phyloP scores from a whole-genome alignment of 371 early-diverging fungal species.

The Mucor indicus region DNA sequence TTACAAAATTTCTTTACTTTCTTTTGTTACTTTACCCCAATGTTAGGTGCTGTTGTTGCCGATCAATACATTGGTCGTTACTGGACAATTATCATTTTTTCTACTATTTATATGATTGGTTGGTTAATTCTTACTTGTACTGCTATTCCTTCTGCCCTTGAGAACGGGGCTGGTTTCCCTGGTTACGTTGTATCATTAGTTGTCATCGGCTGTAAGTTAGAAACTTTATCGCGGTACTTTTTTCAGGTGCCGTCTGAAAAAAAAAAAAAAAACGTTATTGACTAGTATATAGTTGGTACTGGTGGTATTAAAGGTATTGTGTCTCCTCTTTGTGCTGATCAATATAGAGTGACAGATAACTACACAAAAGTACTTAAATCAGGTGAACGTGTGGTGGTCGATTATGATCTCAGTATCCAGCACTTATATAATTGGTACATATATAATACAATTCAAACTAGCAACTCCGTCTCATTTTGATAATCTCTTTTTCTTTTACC shows the following conservation, averaged over 20 bases:
- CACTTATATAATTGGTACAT: conserved; percentile 58
- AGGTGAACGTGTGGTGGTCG: conserved; percentile 56
- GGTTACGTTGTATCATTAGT: conserved; percentile 61
- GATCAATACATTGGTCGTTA: conserved; percentile 81
- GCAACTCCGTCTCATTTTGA: conserved; percentile 6
- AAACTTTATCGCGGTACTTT: too few relatives aligned
- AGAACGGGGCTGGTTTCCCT: conserved; percentile 52
- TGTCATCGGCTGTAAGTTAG: conserved; percentile 37
- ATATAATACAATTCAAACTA: not conserved
- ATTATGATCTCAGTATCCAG: conserved; percentile 60
- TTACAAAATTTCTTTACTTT: conserved; percentile 72
- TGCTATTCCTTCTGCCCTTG: conserved; percentile 46
- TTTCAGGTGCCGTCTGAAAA: too few relatives aligned
- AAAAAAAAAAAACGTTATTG: too few relatives aligned
- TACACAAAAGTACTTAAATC: conserved; percentile 44
- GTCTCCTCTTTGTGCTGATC: conserved; percentile 40
- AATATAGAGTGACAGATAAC: conserved; percentile 35
- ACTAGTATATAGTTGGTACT: conserved; percentile 63
- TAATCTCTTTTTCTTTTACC: conserved; percentile 3
- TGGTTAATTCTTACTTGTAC: conserved; percentile 68
- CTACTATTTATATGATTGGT: conserved; percentile 56
- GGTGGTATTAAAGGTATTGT: conserved; percentile 83
- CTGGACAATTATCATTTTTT: conserved; percentile 71
- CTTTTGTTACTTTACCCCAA: conserved; percentile 72
- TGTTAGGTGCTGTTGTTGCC: conserved; percentile 76